Evolutionary conservation across 768 basidiomycete genomes (phyloP).

Genomic region (Russula sp.): DNA sequence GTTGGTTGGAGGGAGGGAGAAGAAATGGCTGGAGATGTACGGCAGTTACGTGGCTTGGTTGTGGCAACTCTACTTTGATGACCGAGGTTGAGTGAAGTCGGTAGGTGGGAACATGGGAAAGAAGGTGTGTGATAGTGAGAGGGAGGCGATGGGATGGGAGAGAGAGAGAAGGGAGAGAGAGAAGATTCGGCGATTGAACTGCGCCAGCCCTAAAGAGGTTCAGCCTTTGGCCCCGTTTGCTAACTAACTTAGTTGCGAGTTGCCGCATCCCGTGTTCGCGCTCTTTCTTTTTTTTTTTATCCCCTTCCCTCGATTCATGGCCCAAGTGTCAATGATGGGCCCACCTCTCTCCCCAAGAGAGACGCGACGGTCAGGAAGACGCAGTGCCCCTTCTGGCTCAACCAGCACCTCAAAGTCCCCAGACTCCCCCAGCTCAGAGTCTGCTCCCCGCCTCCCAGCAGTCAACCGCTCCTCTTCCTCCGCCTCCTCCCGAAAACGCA

Average conservation of each 20-base stretch:
- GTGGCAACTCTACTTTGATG: too few relatives aligned
- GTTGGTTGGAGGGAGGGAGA: too few relatives aligned
- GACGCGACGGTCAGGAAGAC: constrained; percentile 71
- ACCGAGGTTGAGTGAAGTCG: too few relatives aligned
- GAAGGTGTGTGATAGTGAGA: not conserved
- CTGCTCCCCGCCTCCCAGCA: constrained; percentile 31
- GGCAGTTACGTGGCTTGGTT: too few relatives aligned
- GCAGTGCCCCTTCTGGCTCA: constrained; percentile 60
- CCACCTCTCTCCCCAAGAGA: constrained; percentile 73
- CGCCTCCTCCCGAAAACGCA: constrained; percentile 41
- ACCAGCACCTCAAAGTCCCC: constrained; percentile 68
- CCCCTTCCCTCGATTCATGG: constrained; percentile 34
- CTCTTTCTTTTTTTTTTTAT: constrained; percentile 13
- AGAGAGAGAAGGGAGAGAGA: not conserved
- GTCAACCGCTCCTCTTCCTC: constrained; percentile 27
- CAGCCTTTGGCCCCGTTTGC: constrained; percentile 13
- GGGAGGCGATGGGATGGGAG: not conserved
- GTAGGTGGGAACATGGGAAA: too few relatives aligned
- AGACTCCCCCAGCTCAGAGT: constrained; percentile 54
- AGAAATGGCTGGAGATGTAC: too few relatives aligned
- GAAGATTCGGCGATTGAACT: constrained; percentile 17
- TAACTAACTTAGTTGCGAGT: not conserved
- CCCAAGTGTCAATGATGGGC: constrained; percentile 65
- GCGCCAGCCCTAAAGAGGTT: constrained; percentile 25
- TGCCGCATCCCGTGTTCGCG: constrained; percentile 14